These are phyloP conservation scores for Ceratocystis harringtonii DNA, from an alignment of 2,329 filamentous ascomycete genomes.

Conservation along the genomic window DNA sequence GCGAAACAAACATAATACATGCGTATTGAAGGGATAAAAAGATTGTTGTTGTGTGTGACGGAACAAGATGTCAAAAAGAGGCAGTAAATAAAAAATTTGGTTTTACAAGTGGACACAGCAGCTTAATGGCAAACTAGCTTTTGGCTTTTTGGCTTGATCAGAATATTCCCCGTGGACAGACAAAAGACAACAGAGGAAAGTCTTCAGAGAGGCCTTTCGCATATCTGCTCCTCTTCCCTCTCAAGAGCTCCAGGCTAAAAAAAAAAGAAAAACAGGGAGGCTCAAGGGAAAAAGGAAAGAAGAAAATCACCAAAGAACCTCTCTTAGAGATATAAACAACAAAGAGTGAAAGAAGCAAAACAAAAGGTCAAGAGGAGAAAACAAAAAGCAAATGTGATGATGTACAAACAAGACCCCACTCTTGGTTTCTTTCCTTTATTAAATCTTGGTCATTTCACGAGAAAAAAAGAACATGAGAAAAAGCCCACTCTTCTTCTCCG, in stretches of 20 bases:
- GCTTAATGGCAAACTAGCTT: no score
- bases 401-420: conserved; percentile 35
- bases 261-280: conserved; percentile 21
- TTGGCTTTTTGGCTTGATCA: no score
- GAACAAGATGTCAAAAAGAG: no score
- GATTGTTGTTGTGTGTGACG: no score
- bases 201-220: conserved; percentile 21
- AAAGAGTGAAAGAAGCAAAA: conserved; percentile 25
- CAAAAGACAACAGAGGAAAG: conserved; percentile 19
- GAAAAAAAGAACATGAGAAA: background rate
- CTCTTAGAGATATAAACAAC: no score
- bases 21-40: no score
- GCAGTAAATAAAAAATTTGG: no score
- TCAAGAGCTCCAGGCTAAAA: conserved; percentile 45
- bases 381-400: conserved; percentile 22
- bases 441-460: conserved; percentile 16
- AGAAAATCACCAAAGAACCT: conserved; percentile 6
- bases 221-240: conserved; percentile 18
- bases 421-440: conserved; percentile 21
- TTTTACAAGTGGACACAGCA: no score
- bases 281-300: conserved; percentile 31
- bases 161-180: conserved; percentile 5
- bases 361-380: conserved; percentile 35
- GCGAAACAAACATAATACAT: background rate
- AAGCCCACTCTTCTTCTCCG: conserved; percentile 6